Conservation (phyloP, 2,329 filamentous ascomycete genomes). For the Aspergillus ustus region DNA sequence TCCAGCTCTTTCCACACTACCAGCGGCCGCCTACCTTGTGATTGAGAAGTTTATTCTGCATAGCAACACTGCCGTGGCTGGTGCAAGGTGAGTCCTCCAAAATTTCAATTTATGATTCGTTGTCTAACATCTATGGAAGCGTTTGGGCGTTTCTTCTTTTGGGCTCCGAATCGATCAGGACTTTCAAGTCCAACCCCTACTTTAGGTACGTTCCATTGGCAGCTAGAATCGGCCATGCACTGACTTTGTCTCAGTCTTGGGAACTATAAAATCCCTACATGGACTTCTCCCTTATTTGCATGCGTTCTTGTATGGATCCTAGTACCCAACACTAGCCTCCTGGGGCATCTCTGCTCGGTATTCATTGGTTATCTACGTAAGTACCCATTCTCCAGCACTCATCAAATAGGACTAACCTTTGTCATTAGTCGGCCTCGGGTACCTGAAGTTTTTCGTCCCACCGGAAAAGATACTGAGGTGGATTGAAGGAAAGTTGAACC, state of each 20-base stretch:
- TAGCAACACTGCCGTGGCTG: slow-evolving; percentile 74
- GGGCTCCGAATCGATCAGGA: slow-evolving; percentile 82
- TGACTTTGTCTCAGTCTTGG: slow-evolving; percentile 51
- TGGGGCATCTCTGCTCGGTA: slow-evolving; percentile 87
- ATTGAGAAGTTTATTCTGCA: slow-evolving; percentile 75
- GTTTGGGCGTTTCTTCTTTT: slow-evolving; percentile 92
- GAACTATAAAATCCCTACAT: slow-evolving; percentile 81
- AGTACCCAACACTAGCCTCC: slow-evolving; percentile 77
- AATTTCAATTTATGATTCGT: background rate
- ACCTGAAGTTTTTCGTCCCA: slow-evolving; percentile 85
- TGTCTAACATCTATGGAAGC: slow-evolving; percentile 52
- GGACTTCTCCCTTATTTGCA: slow-evolving; percentile 82
- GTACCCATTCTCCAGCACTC: slow-evolving; percentile 36
- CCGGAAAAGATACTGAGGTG: slow-evolving; percentile 86
- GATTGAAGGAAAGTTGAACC: slow-evolving; percentile 85
- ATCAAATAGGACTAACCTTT: slow-evolving; percentile 12
- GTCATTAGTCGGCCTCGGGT: slow-evolving; percentile 75
- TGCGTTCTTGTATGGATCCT: slow-evolving; percentile 76
- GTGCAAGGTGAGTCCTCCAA: slow-evolving; percentile 69
- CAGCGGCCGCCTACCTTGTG: slow-evolving; percentile 78
- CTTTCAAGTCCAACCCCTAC: slow-evolving; percentile 78
- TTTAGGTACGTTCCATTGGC: slow-evolving; percentile 58
- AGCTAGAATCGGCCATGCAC: slow-evolving; percentile 7
- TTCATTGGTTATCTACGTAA: slow-evolving; percentile 82
- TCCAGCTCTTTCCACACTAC: slow-evolving; percentile 78